Evolutionary conservation across 2,329 filamentous ascomycete genomes (phyloP).

Genomic region (Ramularia collo-cygni): DNA sequence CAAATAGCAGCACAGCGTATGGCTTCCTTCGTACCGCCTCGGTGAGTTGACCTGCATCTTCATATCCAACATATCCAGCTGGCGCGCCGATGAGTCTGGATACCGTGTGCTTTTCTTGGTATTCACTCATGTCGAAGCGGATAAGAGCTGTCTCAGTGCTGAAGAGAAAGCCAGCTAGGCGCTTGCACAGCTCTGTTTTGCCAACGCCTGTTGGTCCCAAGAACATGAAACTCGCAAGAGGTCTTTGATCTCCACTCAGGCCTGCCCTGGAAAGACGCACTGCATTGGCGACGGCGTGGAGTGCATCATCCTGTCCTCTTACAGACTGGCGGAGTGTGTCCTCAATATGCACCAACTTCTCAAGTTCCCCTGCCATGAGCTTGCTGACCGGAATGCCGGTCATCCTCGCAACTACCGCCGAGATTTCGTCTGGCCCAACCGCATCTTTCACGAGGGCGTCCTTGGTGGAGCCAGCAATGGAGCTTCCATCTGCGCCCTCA

Average conservation of each 20-base stretch:
- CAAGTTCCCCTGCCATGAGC: conserved; percentile 85
- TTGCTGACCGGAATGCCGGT: conserved; percentile 92
- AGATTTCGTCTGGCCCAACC: conserved; percentile 93
- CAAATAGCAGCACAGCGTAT: conserved; percentile 88
- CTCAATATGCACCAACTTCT: conserved; percentile 95
- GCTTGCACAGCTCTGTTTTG: conserved; percentile 96
- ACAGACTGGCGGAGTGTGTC: conserved; percentile 76
- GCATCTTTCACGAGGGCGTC: conserved; percentile 79
- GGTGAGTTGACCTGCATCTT: conserved; percentile 91
- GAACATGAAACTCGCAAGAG: conserved; percentile 95
- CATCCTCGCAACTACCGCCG: conserved; percentile 78
- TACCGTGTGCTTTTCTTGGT: conserved; percentile 95
- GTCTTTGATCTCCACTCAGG: conserved; percentile 82
- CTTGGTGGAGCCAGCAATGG: conserved; percentile 13
- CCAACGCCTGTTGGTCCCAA: conserved; percentile 92
- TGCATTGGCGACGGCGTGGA: conserved; percentile 84
- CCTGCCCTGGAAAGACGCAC: conserved; percentile 91
- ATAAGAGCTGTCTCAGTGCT: conserved; percentile 86
- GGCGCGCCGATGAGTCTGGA: conserved; percentile 87
- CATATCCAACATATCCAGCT: conserved; percentile 92
- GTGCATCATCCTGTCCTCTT: conserved; percentile 87
- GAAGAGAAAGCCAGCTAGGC: conserved; percentile 87
- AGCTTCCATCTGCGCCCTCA: conserved; percentile 57
- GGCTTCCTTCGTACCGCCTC: conserved; percentile 93
- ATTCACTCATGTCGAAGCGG: conserved; percentile 96